Evolutionary conservation across 2,329 filamentous ascomycete species (phyloP).

Genomic region (Botrytis byssoidea): DNA sequence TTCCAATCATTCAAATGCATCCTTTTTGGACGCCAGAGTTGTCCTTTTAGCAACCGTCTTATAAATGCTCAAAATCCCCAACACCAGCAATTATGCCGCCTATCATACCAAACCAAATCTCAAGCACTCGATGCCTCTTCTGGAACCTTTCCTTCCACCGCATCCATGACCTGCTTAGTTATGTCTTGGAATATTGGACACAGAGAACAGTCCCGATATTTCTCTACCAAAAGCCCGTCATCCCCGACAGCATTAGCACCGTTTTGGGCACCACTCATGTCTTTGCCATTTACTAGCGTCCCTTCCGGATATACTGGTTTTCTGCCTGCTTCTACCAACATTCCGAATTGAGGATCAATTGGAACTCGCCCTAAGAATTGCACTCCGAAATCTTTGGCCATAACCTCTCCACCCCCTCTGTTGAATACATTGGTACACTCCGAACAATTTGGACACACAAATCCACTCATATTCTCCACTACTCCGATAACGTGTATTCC

Average conservation of each 20-base stretch:
- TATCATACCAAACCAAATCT: background rate
- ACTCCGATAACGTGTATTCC: slow-evolving; percentile 87
- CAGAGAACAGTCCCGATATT: slow-evolving; percentile 71
- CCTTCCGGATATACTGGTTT: slow-evolving; percentile 68
- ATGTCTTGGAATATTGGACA: slow-evolving; percentile 67
- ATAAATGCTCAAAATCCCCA: slow-evolving; percentile 11
- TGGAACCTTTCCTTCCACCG: slow-evolving; percentile 26
- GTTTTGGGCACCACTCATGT: slow-evolving; percentile 43
- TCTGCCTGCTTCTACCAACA: slow-evolving; percentile 73
- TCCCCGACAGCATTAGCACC: slow-evolving; percentile 35
- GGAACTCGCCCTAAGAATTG: slow-evolving; percentile 83
- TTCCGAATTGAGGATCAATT: slow-evolving; percentile 89
- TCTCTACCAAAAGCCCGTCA: slow-evolving; percentile 58
- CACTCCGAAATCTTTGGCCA: slow-evolving; percentile 84
- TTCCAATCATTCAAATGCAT: background rate
- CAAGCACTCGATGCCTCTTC: background rate
- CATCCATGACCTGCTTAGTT: slow-evolving; percentile 51
- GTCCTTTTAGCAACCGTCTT: background rate
- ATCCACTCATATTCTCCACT: slow-evolving; percentile 95
- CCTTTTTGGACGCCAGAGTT: background rate
- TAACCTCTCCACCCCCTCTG: slow-evolving; percentile 82
- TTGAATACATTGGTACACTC: slow-evolving; percentile 95
- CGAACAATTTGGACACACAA: slow-evolving; percentile 74
- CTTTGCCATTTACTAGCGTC: slow-evolving; percentile 58
- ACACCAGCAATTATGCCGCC: slow-evolving; percentile 1